These are phyloP conservation scores for Kuraishia ogatae DNA, from an alignment of 805 yeast species.

Conservation along the genomic window DNA sequence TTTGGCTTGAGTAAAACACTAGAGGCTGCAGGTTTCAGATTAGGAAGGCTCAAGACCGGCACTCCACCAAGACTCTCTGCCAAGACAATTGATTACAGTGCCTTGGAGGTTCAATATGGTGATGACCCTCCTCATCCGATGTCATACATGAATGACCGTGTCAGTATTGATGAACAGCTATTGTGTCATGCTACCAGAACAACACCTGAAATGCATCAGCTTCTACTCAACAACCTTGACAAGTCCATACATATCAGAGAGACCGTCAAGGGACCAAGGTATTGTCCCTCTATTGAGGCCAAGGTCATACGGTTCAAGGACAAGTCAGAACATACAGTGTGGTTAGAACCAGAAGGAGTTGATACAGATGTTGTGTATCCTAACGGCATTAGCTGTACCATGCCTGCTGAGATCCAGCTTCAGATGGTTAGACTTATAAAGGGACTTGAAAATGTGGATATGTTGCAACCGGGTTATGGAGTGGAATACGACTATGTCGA, in stretches of 20 bases:
- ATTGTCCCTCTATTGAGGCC: constrained; percentile 94
- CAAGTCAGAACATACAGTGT: constrained; percentile 68
- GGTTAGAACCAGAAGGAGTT: constrained; percentile 97
- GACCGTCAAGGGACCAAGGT: constrained; percentile 92
- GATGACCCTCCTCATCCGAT: constrained; percentile 84
- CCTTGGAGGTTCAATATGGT: constrained; percentile 65
- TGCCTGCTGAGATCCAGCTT: constrained; percentile 90
- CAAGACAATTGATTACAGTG: constrained; percentile 57
- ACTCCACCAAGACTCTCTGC: constrained; percentile 88
- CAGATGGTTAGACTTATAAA: constrained; percentile 68
- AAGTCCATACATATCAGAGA: constrained; percentile 87
- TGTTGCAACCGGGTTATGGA: constrained; percentile 97
- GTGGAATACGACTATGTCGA: constrained; percentile 96
- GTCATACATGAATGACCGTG: constrained; percentile 72
- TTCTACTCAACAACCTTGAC: constrained; percentile 62
- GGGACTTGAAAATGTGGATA: constrained; percentile 81
- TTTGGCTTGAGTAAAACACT: constrained; percentile 82
- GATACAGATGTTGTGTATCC: constrained; percentile 87
- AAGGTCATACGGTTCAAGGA: constrained; percentile 76
- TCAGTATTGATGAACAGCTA: constrained; percentile 52
- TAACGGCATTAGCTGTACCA: constrained; percentile 90
- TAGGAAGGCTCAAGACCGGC: constrained; percentile 93
- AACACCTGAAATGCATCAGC: constrained; percentile 62
- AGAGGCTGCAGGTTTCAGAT: constrained; percentile 62
- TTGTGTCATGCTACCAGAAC: constrained; percentile 75